Evolutionary conservation across 805 yeast species (phyloP).

Genomic region (Kregervanrija delftensis): DNA sequence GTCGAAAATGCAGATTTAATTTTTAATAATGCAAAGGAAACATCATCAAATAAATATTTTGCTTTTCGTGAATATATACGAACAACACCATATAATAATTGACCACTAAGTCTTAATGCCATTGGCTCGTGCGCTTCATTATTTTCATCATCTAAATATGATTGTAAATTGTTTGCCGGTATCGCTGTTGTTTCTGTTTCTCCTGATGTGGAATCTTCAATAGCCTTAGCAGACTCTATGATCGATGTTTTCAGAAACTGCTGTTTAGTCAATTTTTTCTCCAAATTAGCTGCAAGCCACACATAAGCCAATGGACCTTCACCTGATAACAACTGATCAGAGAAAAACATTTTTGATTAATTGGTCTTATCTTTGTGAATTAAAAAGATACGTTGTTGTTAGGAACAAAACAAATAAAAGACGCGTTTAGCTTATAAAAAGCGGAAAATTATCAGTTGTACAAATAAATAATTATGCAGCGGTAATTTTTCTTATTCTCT

Average conservation of each 20-base stretch:
- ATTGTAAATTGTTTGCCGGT: neutral
- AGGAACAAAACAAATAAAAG: neutral
- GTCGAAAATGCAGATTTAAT: slow-evolving; percentile 60
- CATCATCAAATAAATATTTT: slow-evolving; percentile 75
- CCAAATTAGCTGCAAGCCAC: slow-evolving; percentile 90
- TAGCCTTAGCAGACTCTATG: slow-evolving; percentile 56
- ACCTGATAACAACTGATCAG: slow-evolving; percentile 49
- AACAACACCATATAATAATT: slow-evolving; percentile 78
- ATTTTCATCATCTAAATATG: neutral
- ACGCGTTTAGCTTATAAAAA: neutral
- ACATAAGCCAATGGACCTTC: slow-evolving; percentile 85
- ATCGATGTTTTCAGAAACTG: slow-evolving; percentile 71
- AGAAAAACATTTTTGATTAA: slow-evolving; percentile 34
- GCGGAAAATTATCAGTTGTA: no score
- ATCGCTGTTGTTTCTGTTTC: slow-evolving; percentile 3
- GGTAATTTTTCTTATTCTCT: neutral
- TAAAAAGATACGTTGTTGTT: neutral
- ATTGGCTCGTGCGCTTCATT: slow-evolving; percentile 43
- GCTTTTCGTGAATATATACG: slow-evolving; percentile 83
- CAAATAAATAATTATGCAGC: neutral
- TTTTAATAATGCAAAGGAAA: slow-evolving; percentile 64
- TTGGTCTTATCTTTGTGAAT: neutral
- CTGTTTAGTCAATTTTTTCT: slow-evolving; percentile 63
- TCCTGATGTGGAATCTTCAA: slow-evolving; percentile 34
- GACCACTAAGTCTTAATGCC: slow-evolving; percentile 79